These are phyloP conservation scores for Ceratocystiopsis minuta DNA, from an alignment of 2,329 filamentous ascomycete species.

Conservation along the genomic window DNA sequence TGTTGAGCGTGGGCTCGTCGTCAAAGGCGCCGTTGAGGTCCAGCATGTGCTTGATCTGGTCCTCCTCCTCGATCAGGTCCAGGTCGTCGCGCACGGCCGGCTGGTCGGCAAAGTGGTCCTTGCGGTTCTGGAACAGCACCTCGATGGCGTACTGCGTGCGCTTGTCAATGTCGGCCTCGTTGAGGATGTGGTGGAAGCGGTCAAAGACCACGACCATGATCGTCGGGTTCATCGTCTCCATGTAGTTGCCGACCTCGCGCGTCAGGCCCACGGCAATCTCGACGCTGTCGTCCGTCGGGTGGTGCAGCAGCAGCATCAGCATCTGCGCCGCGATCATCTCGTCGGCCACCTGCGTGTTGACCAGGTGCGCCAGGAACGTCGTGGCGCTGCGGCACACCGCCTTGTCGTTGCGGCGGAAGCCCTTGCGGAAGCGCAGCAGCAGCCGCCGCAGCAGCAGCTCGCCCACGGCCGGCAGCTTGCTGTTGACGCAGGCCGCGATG, in stretches of 20 bases:
- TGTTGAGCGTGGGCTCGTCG: constrained; percentile 72
- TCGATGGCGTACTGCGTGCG: constrained; percentile 99
- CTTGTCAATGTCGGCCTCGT: constrained; percentile 95
- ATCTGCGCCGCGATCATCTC: constrained; percentile 91
- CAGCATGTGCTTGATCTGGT: constrained; percentile 83
- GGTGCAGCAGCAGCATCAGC: constrained; percentile 75
- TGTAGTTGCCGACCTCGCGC: constrained; percentile 78
- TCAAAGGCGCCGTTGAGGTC: constrained; percentile 72
- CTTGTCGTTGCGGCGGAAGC: constrained; percentile 93
- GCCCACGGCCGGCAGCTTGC: constrained; percentile 86
- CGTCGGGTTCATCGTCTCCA: constrained; percentile 85
- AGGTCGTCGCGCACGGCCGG: constrained; percentile 80
- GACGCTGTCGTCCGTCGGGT: constrained; percentile 91
- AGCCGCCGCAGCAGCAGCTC: constrained; percentile 74
- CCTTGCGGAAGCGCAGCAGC: constrained; percentile 85
- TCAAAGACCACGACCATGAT: constrained; percentile 88
- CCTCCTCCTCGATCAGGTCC: constrained; percentile 91
- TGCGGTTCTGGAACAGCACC: constrained; percentile 87
- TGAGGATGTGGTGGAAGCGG: constrained; percentile 84
- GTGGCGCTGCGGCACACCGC: constrained; percentile 83
- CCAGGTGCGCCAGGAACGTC: constrained; percentile 85
- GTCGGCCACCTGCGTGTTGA: constrained; percentile 89
- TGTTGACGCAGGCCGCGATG: constrained; percentile 93
- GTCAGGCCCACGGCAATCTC: constrained; percentile 93
- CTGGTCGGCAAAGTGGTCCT: constrained; percentile 93